Evolutionary conservation across 495 filamentous ascomycete genomes (phyloP).

Genomic region (Chaetomidium leptoderma): DNA sequence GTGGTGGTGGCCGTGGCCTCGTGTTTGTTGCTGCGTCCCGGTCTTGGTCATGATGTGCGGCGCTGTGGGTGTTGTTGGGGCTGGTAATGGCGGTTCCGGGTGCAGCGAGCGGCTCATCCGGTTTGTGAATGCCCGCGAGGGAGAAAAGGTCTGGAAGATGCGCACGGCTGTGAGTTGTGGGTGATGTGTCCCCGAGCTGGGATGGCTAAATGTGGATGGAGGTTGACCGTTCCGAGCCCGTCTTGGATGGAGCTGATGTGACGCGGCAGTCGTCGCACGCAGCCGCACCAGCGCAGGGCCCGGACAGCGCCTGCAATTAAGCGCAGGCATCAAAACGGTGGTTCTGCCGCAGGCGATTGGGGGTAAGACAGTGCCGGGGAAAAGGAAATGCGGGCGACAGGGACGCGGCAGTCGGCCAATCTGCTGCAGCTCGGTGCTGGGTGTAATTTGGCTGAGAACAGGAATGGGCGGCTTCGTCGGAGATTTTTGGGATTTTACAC

Average conservation of each 20-base stretch:
- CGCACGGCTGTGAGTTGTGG: conserved; percentile 22
- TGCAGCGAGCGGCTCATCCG: conserved; percentile 19
- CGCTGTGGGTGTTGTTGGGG: background rate
- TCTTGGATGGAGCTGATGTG: conserved; percentile 21
- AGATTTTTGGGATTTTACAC: background rate
- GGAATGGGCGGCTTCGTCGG: background rate
- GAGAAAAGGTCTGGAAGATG: conserved; percentile 33
- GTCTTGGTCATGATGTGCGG: conserved; percentile 15
- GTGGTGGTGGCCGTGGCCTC: conserved; percentile 36
- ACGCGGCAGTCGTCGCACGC: conserved; percentile 26
- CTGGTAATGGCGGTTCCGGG: conserved; percentile 11
- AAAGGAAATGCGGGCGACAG: background rate
- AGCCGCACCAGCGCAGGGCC: conserved; percentile 31
- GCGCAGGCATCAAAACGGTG: conserved; percentile 25
- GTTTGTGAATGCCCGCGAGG: conserved; percentile 25
- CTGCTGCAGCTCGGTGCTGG: background rate
- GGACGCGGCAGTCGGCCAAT: background rate
- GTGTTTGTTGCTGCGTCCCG: conserved; percentile 27
- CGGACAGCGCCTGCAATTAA: conserved; percentile 21
- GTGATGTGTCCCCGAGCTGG: conserved; percentile 38
- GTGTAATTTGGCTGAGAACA: background rate
- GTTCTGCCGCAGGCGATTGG: background rate
- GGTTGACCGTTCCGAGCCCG: conserved; percentile 18
- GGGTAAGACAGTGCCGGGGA: background rate
- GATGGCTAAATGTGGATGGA: conserved; percentile 20